Base-by-base conservation (phyloP, 139 green algal species). In the Micractinium sp. region DNA sequence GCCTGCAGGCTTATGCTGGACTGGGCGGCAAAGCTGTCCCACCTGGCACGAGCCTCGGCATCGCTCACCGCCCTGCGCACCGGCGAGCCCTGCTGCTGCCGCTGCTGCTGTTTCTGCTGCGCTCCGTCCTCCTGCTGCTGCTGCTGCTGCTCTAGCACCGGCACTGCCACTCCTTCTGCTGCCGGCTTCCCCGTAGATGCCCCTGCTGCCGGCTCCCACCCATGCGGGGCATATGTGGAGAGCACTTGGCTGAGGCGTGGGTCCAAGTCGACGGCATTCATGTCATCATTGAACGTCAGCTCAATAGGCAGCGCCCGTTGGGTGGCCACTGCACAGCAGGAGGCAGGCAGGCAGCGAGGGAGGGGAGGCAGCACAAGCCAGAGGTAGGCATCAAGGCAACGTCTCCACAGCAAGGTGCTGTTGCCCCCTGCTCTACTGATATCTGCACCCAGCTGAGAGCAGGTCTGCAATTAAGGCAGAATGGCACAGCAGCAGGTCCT, bases 161-260 rank as follows among this genome's bases (percentile, higher is more conserved):
- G 47, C 47, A 56, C 47, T 9, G 47, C 47, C 47, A 9, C 47
- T 56, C 47, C 47, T 56, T 5, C 47, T 56, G 47, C 47, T 56
- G 5, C 47, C 9, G 47, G 7, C 5, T 9, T 9, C 47, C 47
- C 47, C 9, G 47, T 9, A 9, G 7, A 5, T 56, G 47, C 47
- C 47, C 47, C 47, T 56, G 47, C 47, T 56, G 47, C 47, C 47
- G 47, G 9, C 47, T 56, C 7, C 47, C 47, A 56, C 7, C 47
- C 47, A 9, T 56, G 77, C 38, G 33, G 41, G 29, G 47, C 53
- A 35, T 88, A 88, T 22, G 20, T 35, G 31, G 53, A 81, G 7
- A 88, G 85, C 31, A 73, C 85, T 73, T 82, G 53, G 41, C 41
- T 74, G 19, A 88, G 85, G 35, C 36, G 85, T 12, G 83, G 83